Base-by-base conservation (phyloP, 2,329 filamentous ascomycete species). In the Talaromyces atroroseus region DNA sequence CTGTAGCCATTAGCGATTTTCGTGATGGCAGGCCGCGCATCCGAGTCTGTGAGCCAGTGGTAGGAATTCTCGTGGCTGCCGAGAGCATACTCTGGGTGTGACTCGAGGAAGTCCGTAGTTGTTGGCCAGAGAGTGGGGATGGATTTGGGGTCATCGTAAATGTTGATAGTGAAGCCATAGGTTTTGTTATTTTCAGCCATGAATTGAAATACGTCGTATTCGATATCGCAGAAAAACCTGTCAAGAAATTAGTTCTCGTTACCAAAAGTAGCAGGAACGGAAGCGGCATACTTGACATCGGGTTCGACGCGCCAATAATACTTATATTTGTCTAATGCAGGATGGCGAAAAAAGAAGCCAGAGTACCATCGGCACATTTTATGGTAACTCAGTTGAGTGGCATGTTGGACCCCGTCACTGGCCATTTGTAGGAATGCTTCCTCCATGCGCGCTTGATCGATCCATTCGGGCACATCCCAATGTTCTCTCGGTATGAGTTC, bases 321-420 rank as follows among this genome's bases (percentile, higher is more conserved):
- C 63, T 90, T 89, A 62, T 83, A 84, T 65, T 92, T 75, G 62
- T 85, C 79, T 57, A 99, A 82, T 0, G 91, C 92, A 0, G 91
- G 90, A 74, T 99, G 94, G 68, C 92, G 90, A 79, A 96, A 96
- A 80, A 99, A 99, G 73, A 97, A 81, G 68, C 94, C 94, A 67
- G 89, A 95, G 77, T 99, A 99, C 94, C 94, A 99, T 57, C 94
- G 86, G 71, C 94, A 99, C 94, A 99, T 99, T 70, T 97, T 89
- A 74, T 97, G 92, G 77, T 99, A 99, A 52, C 90, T 96, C 55
- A 89, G 76, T 80, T 89, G 89, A 64, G 85, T 82, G 66, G 89
- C 90, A 71, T 99, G 99, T 71, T 97, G 92, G 48, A 99, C 90
- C 11, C 88, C 82, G 66, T 92, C 83, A 69, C 92, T 88, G 66